phyloP scores from a whole-genome alignment of 1,139 yeast genomes.

The Hyphopichia khmerensis region DNA sequence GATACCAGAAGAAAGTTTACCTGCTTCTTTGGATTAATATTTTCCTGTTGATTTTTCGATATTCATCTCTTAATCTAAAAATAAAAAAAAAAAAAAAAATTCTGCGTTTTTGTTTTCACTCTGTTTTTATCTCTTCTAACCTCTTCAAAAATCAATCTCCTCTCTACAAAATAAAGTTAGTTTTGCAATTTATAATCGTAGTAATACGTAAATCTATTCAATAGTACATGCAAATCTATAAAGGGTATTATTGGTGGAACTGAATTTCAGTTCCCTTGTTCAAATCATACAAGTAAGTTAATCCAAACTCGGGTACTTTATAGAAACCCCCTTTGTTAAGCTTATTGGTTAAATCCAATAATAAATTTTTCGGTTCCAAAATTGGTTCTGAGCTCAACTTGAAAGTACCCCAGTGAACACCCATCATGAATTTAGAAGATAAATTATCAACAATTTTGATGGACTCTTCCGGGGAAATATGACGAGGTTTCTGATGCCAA shows the following conservation, averaged over 20 bases:
- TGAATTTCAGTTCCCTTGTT: constrained; percentile 10
- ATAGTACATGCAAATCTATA: not conserved
- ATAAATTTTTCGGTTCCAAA: constrained; percentile 66
- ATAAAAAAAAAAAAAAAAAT: no score
- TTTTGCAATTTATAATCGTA: no score
- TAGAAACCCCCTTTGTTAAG: constrained; percentile 19
- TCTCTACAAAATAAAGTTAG: no score
- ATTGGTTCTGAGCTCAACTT: constrained; percentile 85
- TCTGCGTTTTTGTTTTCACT: no score
- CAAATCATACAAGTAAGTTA: constrained; percentile 39
- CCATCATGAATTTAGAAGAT: constrained; percentile 63
- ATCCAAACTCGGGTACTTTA: constrained; percentile 43
- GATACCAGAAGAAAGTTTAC: no score
- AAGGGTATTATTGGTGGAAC: not conserved
- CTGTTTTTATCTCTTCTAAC: no score
- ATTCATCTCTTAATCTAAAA: no score
- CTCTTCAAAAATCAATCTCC: no score
- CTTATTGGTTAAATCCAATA: constrained; percentile 22
- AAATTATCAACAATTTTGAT: constrained; percentile 64
- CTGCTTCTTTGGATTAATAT: no score
- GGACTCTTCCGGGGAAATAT: constrained; percentile 80
- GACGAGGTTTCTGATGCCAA: constrained; percentile 92
- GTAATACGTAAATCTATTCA: no score
- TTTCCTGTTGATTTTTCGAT: no score
- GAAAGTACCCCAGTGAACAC: constrained; percentile 97